Percentiles rank a stretch among this genome's conserved stretches.
phyloP scores from a whole-genome alignment of 2,329 filamentous ascomycete species.

The Pezicula radicicola region DNA sequence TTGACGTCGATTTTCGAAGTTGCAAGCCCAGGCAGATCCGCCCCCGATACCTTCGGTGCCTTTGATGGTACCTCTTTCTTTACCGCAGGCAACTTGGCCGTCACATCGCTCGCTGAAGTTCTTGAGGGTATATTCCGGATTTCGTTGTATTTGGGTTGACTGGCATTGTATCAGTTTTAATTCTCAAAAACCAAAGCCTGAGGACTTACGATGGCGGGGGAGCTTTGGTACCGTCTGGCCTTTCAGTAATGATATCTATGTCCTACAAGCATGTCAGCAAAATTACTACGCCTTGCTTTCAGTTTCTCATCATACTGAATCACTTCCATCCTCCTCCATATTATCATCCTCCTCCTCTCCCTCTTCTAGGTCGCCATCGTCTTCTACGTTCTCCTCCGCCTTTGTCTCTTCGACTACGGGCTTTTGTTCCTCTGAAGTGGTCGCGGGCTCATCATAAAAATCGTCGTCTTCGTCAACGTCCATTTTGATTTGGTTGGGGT shows the following conservation, averaged over 20 bases:
- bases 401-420: conserved; percentile 20
- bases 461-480: conserved; percentile 68
- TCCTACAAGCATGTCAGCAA: conserved; percentile 40
- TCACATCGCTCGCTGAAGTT: conserved; percentile 48
- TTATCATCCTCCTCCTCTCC: conserved; percentile 64
- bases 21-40: conserved; percentile 58
- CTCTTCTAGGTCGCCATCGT: conserved; percentile 56
- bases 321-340: conserved; percentile 54
- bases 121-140: conserved; percentile 64
- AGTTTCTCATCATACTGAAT: conserved; percentile 38
- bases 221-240: conserved; percentile 61
- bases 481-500: conserved; percentile 38
- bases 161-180: conserved; percentile 27
- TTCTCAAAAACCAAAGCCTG: background rate
- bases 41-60: conserved; percentile 38
- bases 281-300: background rate
- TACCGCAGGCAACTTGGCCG: conserved; percentile 38
- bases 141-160: conserved; percentile 61
- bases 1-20: conserved; percentile 86
- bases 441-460: conserved; percentile 49
- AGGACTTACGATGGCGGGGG: conserved; percentile 53
- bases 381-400: conserved; percentile 27
- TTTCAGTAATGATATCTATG: conserved; percentile 66
- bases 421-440: conserved; percentile 12
- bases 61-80: conserved; percentile 43